phyloP scores from a whole-genome alignment of 2,329 filamentous ascomycete genomes.

The Xylaria sp. region DNA sequence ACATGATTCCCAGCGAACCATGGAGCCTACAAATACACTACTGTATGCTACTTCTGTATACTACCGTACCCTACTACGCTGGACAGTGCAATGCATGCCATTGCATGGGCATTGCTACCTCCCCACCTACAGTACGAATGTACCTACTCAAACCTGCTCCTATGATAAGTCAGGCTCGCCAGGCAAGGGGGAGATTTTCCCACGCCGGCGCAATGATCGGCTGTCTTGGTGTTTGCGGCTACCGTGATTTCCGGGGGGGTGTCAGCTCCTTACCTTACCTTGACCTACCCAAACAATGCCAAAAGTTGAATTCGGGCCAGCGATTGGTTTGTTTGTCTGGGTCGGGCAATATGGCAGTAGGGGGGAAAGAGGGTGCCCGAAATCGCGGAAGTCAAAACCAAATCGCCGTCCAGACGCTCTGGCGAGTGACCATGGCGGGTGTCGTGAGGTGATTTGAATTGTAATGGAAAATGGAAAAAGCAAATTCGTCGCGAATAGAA shows the following conservation, averaged over 20 bases:
- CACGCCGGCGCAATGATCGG: conserved; percentile 28
- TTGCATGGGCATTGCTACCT: not conserved
- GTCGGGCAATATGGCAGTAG: not conserved
- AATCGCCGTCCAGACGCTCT: conserved; percentile 2
- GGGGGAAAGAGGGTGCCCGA: not conserved
- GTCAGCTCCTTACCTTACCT: conserved; percentile 4
- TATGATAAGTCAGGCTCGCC: conserved; percentile 6
- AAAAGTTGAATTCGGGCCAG: not conserved
- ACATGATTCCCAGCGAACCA: conserved; percentile 21
- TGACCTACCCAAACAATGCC: not conserved
- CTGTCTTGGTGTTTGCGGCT: conserved; percentile 11
- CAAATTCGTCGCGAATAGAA: not conserved
- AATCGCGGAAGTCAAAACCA: not conserved
- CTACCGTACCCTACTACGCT: not conserved
- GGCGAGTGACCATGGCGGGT: not conserved
- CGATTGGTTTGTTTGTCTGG: not conserved
- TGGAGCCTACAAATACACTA: not conserved
- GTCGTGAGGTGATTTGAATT: conserved; percentile 6
- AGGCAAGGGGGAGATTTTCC: conserved; percentile 4
- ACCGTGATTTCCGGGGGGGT: conserved; percentile 20
- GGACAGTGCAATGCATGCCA: not conserved
- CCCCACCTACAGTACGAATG: too few species aligned
- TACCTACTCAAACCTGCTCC: not conserved
- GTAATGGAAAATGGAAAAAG: conserved; percentile 10
- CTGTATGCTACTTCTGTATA: not conserved